Base-by-base conservation (phyloP, 805 yeast species). In the Ogataea thermomethanolica region DNA sequence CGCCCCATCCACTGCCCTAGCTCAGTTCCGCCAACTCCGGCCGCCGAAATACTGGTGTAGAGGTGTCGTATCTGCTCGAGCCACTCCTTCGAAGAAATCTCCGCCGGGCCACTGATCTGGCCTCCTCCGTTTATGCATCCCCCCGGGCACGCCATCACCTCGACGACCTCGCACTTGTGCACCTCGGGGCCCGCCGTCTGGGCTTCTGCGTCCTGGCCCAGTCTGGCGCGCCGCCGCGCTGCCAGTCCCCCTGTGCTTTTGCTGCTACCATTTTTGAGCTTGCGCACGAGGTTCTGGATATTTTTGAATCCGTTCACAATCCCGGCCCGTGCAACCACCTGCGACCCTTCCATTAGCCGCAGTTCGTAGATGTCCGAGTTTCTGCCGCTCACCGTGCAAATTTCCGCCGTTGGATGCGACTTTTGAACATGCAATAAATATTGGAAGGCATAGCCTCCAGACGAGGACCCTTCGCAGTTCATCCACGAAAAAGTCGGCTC, bases 71-170 rank as follows among this genome's bases (percentile, higher is more conserved):
- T 69, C 17, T 61, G 48, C 8, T 51, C 51, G 15, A 73, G 56
- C 81, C 78, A 76, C 12, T 61, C 69, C 57, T 78, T 67, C 23
- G 47, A 32, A 5, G 44, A 23, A 0, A 50, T 50, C 4, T 58
- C 71, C 1, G 53, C 48, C 0, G 78, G 77, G 5, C 69, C 70
- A 4, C 76, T 71, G 13, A 88, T 74, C 53, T 89, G 90, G 0
- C 99, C 99, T 15, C 99, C 98, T 8, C 99, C 99, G 55, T 91
- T 93, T 41, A 90, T 85, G 56, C 98, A 93, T 1, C 99, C 99
- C 22, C 87, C 89, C 5, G 99, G 99, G 61, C 99, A 93, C 1
- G 99, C 99, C 96, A 89, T 91, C 32, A 93, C 84, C 55, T 93
- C 99, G 5, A 91, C 85, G 51, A 84, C 86, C 46, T 87, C 93